Conservation (phyloP, 768 basidiomycete genomes). For the Rhizopogon vinicolor region DNA sequence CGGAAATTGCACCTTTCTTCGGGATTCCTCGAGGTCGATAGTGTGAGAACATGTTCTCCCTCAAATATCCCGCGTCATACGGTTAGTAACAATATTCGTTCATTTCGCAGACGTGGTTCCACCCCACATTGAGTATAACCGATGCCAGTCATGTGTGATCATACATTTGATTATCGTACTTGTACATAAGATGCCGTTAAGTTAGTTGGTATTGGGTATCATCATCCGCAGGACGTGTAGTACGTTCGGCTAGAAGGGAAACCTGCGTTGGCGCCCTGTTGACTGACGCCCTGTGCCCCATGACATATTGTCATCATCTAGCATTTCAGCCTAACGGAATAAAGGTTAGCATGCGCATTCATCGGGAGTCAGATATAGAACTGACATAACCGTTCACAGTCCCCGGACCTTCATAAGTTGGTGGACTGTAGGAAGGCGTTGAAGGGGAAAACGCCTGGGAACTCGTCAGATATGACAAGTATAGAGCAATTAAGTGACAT, state of each 20-base stretch:
- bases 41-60: not conserved
- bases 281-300: conserved; percentile 9
- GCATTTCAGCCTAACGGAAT: conserved; percentile 19
- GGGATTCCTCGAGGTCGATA: not conserved
- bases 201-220: not conserved
- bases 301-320: conserved; percentile 25
- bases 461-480: conserved; percentile 3
- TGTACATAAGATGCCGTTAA: conserved; percentile 8
- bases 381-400: conserved; percentile 14
- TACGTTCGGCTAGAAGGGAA: conserved; percentile 7
- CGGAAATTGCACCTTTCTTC: not conserved
- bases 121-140: not conserved
- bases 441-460: conserved; percentile 8
- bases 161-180: conserved; percentile 12
- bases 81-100: not conserved
- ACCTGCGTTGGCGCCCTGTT: conserved; percentile 3
- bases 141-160: conserved; percentile 1
- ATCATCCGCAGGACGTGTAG: not conserved
- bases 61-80: not conserved
- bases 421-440: not conserved
- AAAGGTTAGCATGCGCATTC: not conserved
- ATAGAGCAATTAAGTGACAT: not conserved
- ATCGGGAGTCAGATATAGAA: not conserved
- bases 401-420: not conserved
- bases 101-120: not conserved